These are phyloP conservation scores for Amphirosellinia nigrospora DNA, from an alignment of 495 filamentous ascomycete genomes.

Conservation along the genomic window DNA sequence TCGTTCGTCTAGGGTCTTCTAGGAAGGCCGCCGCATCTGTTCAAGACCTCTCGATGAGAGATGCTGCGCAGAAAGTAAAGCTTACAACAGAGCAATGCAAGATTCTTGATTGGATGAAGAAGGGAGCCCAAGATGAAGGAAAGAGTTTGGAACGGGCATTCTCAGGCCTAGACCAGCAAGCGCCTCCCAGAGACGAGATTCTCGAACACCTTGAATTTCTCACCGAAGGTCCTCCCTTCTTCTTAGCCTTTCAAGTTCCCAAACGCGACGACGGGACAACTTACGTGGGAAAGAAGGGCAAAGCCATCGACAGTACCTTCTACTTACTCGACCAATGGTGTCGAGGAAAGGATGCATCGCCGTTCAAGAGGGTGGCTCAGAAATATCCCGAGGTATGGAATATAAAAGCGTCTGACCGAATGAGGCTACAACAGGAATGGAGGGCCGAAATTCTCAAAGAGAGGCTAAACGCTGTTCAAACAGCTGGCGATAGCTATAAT, in stretches of 20 bases:
- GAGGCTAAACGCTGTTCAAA: too few relatives aligned
- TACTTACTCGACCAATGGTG: conserved; percentile 62
- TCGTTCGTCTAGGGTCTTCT: conserved; percentile 67
- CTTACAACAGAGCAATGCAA: too few relatives aligned
- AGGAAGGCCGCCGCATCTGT: neutral
- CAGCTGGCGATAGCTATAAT: conserved; percentile 43
- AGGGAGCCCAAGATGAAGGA: neutral
- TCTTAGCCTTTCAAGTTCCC: conserved; percentile 30
- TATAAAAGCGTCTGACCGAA: conserved; percentile 47
- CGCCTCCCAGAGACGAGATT: conserved; percentile 39
- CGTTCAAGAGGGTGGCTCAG: conserved; percentile 32
- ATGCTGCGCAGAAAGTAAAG: too few relatives aligned
- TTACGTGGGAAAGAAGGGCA: conserved; percentile 57
- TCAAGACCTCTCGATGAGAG: too few relatives aligned
- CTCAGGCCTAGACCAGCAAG: conserved; percentile 14
- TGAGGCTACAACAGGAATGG: conserved; percentile 51
- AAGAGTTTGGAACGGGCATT: conserved; percentile 9
- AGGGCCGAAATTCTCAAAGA: conserved; percentile 8
- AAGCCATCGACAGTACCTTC: conserved; percentile 55
- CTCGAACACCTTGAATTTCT: conserved; percentile 68
- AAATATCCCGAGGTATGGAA: conserved; percentile 53
- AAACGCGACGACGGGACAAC: conserved; percentile 49
- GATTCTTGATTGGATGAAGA: too few relatives aligned
- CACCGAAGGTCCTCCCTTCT: conserved; percentile 55
- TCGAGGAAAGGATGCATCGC: conserved; percentile 46